A percentile compares a stretch with the other conserved stretches of the same genome.
Conservation (phyloP, 352 stramenopile species). For the Globisporangium paddicum region DNA sequence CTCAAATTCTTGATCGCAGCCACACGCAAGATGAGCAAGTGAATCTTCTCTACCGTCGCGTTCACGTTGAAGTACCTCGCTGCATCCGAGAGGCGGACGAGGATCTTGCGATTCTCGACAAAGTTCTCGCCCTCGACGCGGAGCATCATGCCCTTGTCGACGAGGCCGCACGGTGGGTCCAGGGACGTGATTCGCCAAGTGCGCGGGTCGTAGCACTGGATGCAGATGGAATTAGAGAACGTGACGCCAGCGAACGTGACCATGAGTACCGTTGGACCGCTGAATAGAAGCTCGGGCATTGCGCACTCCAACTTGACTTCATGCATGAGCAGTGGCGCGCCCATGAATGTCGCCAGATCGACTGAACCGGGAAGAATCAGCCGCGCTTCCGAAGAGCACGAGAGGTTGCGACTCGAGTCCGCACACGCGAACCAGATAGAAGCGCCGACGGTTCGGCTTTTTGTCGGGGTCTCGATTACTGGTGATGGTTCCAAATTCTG, state of each 20-base stretch:
- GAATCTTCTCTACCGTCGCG: conserved; percentile 36
- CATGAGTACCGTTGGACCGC: conserved; percentile 37
- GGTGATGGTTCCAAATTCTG: background rate
- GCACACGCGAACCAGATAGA: conserved; percentile 41
- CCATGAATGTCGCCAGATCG: conserved; percentile 14
- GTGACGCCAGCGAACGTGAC: conserved; percentile 39
- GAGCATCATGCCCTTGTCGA: conserved; percentile 22
- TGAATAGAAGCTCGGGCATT: conserved; percentile 55
- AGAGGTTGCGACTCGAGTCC: conserved; percentile 38
- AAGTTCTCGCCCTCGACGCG: conserved; percentile 55
- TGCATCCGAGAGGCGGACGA: conserved; percentile 48
- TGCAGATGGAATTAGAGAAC: conserved; percentile 61
- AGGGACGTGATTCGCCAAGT: conserved; percentile 38
- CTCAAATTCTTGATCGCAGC: conserved; percentile 43
- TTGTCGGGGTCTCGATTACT: background rate
- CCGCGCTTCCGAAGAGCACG: conserved; percentile 21
- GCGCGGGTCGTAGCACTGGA: conserved; percentile 70
- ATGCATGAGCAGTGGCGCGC: background rate
- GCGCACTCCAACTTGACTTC: conserved; percentile 45
- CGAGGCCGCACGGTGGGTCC: conserved; percentile 41
- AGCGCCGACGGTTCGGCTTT: conserved; percentile 10
- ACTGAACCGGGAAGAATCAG: conserved; percentile 28
- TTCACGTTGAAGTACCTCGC: conserved; percentile 29
- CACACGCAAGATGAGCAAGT: conserved; percentile 48
- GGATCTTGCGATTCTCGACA: conserved; percentile 62